A percentile compares a stretch with the other conserved stretches of the same genome.
Conservation (phyloP, 495 filamentous ascomycete genomes). For the Penicillium bovifimosum region DNA sequence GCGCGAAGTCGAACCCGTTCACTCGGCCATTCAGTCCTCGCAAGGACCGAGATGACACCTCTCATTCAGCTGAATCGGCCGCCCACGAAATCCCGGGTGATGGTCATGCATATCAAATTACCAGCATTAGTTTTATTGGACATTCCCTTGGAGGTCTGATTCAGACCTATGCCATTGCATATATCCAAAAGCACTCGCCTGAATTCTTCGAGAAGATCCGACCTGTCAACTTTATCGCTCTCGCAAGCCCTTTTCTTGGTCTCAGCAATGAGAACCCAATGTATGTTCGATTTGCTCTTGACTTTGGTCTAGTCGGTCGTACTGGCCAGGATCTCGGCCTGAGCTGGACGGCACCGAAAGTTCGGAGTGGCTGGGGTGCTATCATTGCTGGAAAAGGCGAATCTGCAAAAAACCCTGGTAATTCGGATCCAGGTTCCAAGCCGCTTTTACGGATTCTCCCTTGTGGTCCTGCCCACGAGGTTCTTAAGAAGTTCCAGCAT, state of each 20-base stretch:
- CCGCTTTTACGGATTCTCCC: slow-evolving; percentile 87
- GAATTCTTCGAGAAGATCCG: slow-evolving; percentile 81
- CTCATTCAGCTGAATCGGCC: slow-evolving; percentile 1
- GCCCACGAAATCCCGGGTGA: slow-evolving; percentile 13
- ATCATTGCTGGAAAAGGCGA: slow-evolving; percentile 73
- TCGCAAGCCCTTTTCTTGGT: slow-evolving; percentile 86
- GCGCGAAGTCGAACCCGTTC: slow-evolving; percentile 40
- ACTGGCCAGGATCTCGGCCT: slow-evolving; percentile 93
- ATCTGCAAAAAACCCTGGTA: slow-evolving; percentile 56
- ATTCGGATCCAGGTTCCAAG: slow-evolving; percentile 72
- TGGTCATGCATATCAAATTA: slow-evolving; percentile 73
- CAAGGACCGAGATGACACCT: slow-evolving; percentile 16
- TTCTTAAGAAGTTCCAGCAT: slow-evolving; percentile 80
- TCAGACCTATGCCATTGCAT: slow-evolving; percentile 94
- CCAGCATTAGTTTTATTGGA: slow-evolving; percentile 91
- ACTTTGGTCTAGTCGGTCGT: slow-evolving; percentile 89
- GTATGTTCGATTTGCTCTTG: slow-evolving; percentile 94
- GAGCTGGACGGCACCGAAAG: slow-evolving; percentile 85
- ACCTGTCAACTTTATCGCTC: slow-evolving; percentile 88
- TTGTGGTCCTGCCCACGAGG: slow-evolving; percentile 85
- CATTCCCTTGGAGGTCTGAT: slow-evolving; percentile 89
- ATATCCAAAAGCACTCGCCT: slow-evolving; percentile 94
- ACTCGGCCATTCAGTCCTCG: slow-evolving; percentile 28
- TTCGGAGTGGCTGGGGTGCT: slow-evolving; percentile 81
- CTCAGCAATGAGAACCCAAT: slow-evolving; percentile 96